Conservation (phyloP, 345 rosid genomes). For the Excoecaria agallocha region DNA sequence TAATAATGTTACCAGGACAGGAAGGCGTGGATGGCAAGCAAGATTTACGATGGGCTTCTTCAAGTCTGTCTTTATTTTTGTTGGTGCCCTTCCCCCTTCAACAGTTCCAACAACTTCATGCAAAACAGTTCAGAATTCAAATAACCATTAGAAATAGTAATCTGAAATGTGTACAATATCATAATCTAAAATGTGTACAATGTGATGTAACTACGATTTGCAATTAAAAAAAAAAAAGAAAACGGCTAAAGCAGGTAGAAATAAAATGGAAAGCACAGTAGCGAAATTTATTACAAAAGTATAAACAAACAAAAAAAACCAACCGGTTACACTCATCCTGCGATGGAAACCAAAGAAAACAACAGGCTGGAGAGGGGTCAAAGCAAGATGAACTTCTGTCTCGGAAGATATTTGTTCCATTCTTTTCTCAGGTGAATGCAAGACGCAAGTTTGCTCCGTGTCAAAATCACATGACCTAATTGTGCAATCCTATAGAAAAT, state of each 20-base stretch:
- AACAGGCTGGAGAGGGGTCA: conserved; percentile 92
- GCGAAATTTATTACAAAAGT: not conserved
- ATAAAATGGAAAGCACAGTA: not conserved
- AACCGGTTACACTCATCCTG: conserved; percentile 97
- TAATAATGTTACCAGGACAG: conserved; percentile 63
- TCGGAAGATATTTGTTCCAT: conserved; percentile 67
- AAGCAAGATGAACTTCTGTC: conserved; percentile 90
- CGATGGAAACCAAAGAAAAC: conserved; percentile 91
- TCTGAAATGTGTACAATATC: not conserved
- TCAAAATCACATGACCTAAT: conserved; percentile 93
- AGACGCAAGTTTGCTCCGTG: conserved; percentile 82
- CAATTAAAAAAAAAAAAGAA: not conserved
- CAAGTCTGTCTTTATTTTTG: conserved; percentile 92
- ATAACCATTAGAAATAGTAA: conserved; percentile 8
- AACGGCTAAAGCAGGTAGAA: not conserved
- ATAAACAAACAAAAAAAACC: conserved; percentile 16
- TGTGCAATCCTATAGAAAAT: conserved; percentile 77
- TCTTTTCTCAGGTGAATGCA: conserved; percentile 95
- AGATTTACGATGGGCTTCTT: conserved; percentile 91
- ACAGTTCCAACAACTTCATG: conserved; percentile 92
- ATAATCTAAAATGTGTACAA: not conserved
- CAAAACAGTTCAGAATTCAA: conserved; percentile 18
- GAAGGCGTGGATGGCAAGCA: conserved; percentile 98
- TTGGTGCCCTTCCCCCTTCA: conserved; percentile 92
- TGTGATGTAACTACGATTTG: not conserved